Evolutionary conservation across 441 rosid genomes (phyloP).

Genomic region (Jatropha podagrica): DNA sequence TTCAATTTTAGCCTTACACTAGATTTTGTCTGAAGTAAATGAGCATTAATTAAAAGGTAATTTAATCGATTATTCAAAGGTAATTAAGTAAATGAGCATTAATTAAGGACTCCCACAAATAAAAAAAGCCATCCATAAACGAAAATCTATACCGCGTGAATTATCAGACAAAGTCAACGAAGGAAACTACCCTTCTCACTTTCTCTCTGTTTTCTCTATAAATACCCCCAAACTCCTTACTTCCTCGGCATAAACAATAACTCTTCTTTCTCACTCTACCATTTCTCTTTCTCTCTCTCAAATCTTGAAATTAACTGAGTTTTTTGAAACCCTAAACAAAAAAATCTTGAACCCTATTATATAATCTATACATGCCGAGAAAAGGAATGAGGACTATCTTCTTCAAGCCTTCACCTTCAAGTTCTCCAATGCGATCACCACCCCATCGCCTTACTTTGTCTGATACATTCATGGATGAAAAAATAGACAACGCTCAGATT

Average conservation of each 20-base stretch:
- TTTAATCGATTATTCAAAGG: too few relatives aligned
- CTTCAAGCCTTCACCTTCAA: slow-evolving; percentile 33
- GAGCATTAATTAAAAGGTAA: too few relatives aligned
- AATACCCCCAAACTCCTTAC: background rate
- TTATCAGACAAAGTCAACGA: background rate
- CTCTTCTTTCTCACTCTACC: background rate
- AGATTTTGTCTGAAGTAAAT: too few relatives aligned
- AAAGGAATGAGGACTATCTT: slow-evolving; percentile 35
- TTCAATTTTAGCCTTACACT: too few relatives aligned
- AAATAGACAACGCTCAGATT: slow-evolving; percentile 36
- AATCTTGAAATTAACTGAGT: too few relatives aligned
- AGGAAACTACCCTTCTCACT: background rate
- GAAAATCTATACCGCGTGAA: background rate
- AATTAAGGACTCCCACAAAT: too few relatives aligned
- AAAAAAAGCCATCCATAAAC: background rate
- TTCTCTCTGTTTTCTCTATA: background rate
- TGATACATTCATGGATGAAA: slow-evolving; percentile 44
- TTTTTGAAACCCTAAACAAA: too few relatives aligned
- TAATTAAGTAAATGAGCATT: too few relatives aligned
- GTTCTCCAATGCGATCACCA: slow-evolving; percentile 35
- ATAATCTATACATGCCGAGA: background rate
- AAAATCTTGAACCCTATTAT: background rate
- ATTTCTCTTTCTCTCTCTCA: background rate
- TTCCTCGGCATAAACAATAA: background rate
- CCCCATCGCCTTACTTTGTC: slow-evolving; percentile 42